Evolutionary conservation across 2,329 filamentous ascomycete genomes (phyloP).

Genomic region (Ophiostoma fasciatum): DNA sequence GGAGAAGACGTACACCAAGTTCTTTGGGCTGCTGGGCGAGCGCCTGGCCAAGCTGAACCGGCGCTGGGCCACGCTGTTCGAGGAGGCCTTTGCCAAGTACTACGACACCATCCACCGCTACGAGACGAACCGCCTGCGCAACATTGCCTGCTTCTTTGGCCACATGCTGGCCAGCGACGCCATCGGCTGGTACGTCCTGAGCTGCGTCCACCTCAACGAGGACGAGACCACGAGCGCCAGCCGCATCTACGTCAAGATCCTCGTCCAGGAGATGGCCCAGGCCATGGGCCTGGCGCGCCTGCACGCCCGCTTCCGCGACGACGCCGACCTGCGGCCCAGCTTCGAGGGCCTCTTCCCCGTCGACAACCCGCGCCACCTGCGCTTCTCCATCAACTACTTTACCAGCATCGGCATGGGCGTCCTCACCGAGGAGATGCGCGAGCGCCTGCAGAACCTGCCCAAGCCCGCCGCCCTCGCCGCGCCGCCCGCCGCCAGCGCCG

Average conservation of each 20-base stretch:
- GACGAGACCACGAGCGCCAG: slow-evolving; percentile 94
- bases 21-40: slow-evolving; percentile 88
- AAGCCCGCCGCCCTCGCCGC: slow-evolving; percentile 65
- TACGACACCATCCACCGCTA: slow-evolving; percentile 97
- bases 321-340: slow-evolving; percentile 54
- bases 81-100: slow-evolving; percentile 79
- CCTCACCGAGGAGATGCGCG: slow-evolving; percentile 89
- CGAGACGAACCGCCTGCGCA: slow-evolving; percentile 87
- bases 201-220: slow-evolving; percentile 77
- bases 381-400: slow-evolving; percentile 99
- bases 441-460: slow-evolving; percentile 76
- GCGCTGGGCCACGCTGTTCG: slow-evolving; percentile 85
- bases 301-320: slow-evolving; percentile 61
- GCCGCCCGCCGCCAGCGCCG: slow-evolving; percentile 25
- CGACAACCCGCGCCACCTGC: slow-evolving; percentile 77
- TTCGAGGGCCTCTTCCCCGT: slow-evolving; percentile 79
- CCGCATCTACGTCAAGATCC: slow-evolving; percentile 95
- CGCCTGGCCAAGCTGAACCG: slow-evolving; percentile 92
- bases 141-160: slow-evolving; percentile 89
- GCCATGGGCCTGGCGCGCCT: slow-evolving; percentile 73
- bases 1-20: slow-evolving; percentile 94
- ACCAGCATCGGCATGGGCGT: slow-evolving; percentile 94
- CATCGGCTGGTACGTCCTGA: slow-evolving; percentile 82
- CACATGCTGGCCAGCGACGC: slow-evolving; percentile 79
- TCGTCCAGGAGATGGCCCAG: slow-evolving; percentile 85